Percentiles rank a stretch among this genome's conserved stretches.
Evolutionary conservation across 768 basidiomycete genomes (phyloP).

Genomic region (Agaricus sinodeliciosus): DNA sequence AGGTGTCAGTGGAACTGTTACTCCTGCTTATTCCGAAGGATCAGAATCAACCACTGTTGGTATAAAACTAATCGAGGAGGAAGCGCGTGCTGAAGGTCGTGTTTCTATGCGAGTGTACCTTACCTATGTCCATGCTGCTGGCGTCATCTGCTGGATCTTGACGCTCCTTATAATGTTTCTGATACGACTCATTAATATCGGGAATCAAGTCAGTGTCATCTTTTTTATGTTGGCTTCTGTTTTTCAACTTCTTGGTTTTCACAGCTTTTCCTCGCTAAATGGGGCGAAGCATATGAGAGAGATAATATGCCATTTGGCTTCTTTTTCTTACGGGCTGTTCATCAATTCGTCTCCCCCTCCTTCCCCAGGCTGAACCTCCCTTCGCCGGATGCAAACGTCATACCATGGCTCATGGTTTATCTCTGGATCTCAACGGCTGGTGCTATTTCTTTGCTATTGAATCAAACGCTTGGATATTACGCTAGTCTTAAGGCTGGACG

Average conservation of each 20-base stretch:
- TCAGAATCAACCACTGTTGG: constrained; percentile 12
- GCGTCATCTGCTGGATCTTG: constrained; percentile 46
- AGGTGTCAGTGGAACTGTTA: background rate
- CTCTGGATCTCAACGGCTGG: constrained; percentile 55
- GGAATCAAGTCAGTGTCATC: constrained; percentile 42
- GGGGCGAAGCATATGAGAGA: constrained; percentile 61
- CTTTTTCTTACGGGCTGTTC: constrained; percentile 12
- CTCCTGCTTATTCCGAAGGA: background rate
- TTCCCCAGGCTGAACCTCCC: constrained; percentile 47
- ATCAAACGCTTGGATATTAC: constrained; percentile 60
- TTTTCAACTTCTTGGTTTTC: background rate
- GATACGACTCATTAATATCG: constrained; percentile 49
- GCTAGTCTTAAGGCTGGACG: constrained; percentile 63
- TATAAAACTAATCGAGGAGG: constrained; percentile 57
- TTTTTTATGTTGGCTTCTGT: background rate
- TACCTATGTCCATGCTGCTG: constrained; percentile 59
- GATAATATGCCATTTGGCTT: constrained; percentile 2
- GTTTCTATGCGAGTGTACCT: constrained; percentile 54
- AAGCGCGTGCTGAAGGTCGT: constrained; percentile 59
- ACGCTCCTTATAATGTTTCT: constrained; percentile 46
- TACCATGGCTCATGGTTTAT: constrained; percentile 62
- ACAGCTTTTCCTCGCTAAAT: constrained; percentile 59
- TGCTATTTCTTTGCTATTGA: constrained; percentile 44
- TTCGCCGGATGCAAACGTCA: constrained; percentile 50
- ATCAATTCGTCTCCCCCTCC: constrained; percentile 13